These are phyloP conservation scores for Vitis amurensis DNA, from an alignment of 164 flowering plant genomes.

Conservation along the genomic window DNA sequence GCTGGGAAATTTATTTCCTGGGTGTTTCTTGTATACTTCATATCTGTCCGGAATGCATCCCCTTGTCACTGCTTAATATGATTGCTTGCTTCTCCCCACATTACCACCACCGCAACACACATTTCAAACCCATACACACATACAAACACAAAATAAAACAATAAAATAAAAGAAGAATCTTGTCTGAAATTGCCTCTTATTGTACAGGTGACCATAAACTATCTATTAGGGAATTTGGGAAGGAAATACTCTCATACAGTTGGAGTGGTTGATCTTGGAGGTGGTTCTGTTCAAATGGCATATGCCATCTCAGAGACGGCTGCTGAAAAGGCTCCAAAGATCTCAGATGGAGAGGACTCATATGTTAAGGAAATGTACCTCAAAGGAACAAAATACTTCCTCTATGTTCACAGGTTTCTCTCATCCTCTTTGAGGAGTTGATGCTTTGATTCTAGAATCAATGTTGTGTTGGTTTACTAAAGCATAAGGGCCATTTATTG, in stretches of 20 bases:
- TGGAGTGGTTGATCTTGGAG: slow-evolving; percentile 97
- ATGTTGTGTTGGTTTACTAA: background rate
- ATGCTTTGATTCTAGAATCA: background rate
- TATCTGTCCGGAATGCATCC: too few relatives aligned
- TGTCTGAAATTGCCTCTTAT: background rate
- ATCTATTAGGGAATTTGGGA: slow-evolving; percentile 75
- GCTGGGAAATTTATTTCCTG: too few relatives aligned
- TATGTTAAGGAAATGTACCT: slow-evolving; percentile 81
- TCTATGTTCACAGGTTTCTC: slow-evolving; percentile 87
- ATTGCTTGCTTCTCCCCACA: too few relatives aligned
- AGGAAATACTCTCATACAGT: slow-evolving; percentile 69
- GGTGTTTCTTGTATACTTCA: too few relatives aligned
- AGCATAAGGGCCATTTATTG: too few relatives aligned
- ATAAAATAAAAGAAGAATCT: too few relatives aligned
- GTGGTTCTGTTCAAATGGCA: slow-evolving; percentile 99
- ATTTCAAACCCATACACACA: too few relatives aligned
- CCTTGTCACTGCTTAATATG: too few relatives aligned
- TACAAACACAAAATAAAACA: too few relatives aligned
- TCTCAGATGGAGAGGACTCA: slow-evolving; percentile 66
- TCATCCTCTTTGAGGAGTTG: slow-evolving; percentile 3
- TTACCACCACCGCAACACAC: too few relatives aligned
- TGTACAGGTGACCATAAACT: slow-evolving; percentile 86
- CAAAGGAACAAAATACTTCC: slow-evolving; percentile 72
- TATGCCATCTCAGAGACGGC: slow-evolving; percentile 84
- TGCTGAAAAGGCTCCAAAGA: slow-evolving; percentile 73